Base-by-base conservation (phyloP, 176 grass and related monocot species). In the Neostapfia colusana region DNA sequence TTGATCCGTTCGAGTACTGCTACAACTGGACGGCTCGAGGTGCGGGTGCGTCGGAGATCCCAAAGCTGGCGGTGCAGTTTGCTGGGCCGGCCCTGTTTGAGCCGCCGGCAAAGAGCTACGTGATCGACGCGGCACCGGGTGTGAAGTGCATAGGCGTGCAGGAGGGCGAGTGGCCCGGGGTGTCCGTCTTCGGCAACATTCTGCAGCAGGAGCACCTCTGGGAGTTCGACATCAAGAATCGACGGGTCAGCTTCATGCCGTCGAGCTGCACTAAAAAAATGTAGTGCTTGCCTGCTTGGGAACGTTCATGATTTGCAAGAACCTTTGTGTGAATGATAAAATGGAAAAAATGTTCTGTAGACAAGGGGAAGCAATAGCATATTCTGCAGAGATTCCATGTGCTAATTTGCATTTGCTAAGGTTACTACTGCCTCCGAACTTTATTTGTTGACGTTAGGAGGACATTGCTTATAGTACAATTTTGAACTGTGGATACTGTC, bases 191-290 rank as follows among this genome's bases (percentile, higher is more conserved):
- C 28, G 91, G 95, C 23, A 98, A 98, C 54, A 98, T 95, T 27
- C 2, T 98, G 69, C 95, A 98, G 81, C 95, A 98, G 81, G 91
- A 98, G 54, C 91, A 98, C 86, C 59, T 86, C 13, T 98, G 95
- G 95, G 95, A 98, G 82, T 98, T 94, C 65, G 95, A 95, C 59
- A 45, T 98, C 49, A 70, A 21, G 60, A 83, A 90, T 54, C 85
- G 53, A 63, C 55, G 70, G 76, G 72, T 98, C 75, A 85, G 73
- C 73, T 98, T 98, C 70, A 85, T 56, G 82, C 54, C 50, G 12
- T 86, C 87, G 3, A 20, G 44, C 10, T 92, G 91, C 85, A 24
- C 74, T 7, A 36, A 51, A 50, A 75, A 41, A 74, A 42, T 10
- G 40, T 31, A 31, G 31, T 31, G 31, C 31, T 31, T 31, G n/a